phyloP scores from a whole-genome alignment of 2,329 filamentous ascomycete species.

The Aspergillus sp. region DNA sequence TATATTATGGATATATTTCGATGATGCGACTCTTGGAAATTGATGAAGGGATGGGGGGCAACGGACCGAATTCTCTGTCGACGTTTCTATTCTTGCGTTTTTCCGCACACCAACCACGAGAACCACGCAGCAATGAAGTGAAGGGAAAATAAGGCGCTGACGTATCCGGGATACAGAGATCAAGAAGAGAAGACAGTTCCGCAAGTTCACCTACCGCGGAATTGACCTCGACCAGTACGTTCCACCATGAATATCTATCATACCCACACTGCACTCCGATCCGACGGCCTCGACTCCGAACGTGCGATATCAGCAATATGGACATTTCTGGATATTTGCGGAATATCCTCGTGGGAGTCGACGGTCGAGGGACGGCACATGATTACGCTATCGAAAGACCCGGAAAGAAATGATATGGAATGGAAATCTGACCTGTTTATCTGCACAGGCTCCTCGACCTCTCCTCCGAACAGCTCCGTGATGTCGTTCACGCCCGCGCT shows the following conservation, averaged over 20 bases:
- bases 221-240: conserved; percentile 99
- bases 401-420: conserved; percentile 23
- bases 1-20: conserved; percentile 18
- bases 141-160: conserved; percentile 31
- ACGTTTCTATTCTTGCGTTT: background rate
- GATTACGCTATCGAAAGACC: background rate
- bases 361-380: conserved; percentile 5
- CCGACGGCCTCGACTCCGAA: conserved; percentile 16
- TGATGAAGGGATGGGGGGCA: conserved; percentile 4
- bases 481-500: conserved; percentile 98
- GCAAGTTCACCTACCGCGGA: conserved; percentile 99
- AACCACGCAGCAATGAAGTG: conserved; percentile 18
- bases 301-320: conserved; percentile 11
- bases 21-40: background rate
- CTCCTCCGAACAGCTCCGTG: conserved; percentile 95
- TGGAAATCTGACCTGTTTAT: conserved; percentile 32
- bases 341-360: conserved; percentile 12
- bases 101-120: conserved; percentile 6
- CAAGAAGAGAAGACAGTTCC: conserved; percentile 99
- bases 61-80: background rate
- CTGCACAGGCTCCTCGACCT: conserved; percentile 88
- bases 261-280: background rate
- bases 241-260: conserved; percentile 14
- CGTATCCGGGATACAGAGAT: conserved; percentile 65
- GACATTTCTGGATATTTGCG: background rate